Conservation (phyloP, 805 yeast species). For the Huiozyma sinensis region DNA sequence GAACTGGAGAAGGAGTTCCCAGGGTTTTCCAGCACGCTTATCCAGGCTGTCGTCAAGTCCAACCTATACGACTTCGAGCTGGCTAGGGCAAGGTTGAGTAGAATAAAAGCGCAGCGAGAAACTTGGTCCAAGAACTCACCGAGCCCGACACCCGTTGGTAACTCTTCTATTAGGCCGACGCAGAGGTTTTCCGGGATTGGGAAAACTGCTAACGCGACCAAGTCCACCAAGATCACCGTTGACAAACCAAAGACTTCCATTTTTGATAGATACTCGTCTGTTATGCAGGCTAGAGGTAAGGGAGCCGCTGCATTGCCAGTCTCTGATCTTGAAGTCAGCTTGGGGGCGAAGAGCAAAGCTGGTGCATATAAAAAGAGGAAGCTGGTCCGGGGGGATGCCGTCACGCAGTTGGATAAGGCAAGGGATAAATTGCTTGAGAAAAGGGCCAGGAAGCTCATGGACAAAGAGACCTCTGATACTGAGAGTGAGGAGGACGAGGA, state of each 20-base stretch:
- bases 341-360: not conserved
- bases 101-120: constrained; percentile 20
- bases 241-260: constrained; percentile 30
- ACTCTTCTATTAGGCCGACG: not conserved
- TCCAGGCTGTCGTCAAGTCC: constrained; percentile 31
- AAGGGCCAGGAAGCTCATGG: constrained; percentile 12
- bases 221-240: constrained; percentile 24
- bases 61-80: constrained; percentile 28
- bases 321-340: not conserved
- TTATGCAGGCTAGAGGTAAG: constrained; percentile 8
- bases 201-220: not conserved
- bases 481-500: constrained; percentile 13
- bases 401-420: constrained; percentile 26
- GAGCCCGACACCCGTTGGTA: not conserved
- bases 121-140: constrained; percentile 12
- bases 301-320: not conserved
- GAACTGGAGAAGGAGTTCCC: constrained; percentile 22
- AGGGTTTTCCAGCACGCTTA: constrained; percentile 26
- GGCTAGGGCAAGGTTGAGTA: constrained; percentile 26
- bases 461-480: constrained; percentile 7
- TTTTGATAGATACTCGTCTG: constrained; percentile 28
- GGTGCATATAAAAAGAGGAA: constrained; percentile 26
- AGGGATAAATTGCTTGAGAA: constrained; percentile 19
- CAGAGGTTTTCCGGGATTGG: constrained; percentile 1
- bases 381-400: constrained; percentile 31